Evolutionary conservation across 2,329 filamentous ascomycete genomes (phyloP), one percentile per base, ranked within the genome.

Genomic region (Colletotrichum orchidophilum): DNA sequence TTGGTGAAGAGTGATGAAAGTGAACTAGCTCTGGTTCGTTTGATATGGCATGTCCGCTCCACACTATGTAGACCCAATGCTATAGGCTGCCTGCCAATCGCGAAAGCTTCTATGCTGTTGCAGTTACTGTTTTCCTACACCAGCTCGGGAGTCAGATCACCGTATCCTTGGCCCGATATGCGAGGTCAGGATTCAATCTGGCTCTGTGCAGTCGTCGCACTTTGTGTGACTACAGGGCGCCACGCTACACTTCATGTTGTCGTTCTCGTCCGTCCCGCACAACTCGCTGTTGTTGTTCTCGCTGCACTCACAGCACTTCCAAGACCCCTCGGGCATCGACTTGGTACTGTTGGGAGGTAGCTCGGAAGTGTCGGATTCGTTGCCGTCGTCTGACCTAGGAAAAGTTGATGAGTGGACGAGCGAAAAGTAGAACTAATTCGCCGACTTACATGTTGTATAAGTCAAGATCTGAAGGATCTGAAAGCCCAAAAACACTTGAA

Each of bases 281-380:
- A 69, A 27, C 15, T 46, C 65, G 33, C 35, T 54, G n/a, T 69
- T 68, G 24, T 69, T 68, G 3, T 24, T 57, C 58, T 59, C 33
- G 9, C 33, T 21, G 6, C 65, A 69, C 8, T 54, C 12, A n/a
- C 53, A 69, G 26, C 59, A 64, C 24, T 59, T 54, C 53, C 65
- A 69, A 9, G 65, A 69, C 5, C 53, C 69, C 3, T 59, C 42
- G 11, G 59, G 52, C 59, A 71, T 64, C 5, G 31, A 54, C 18
- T 35, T 11, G 3, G 11, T 39, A 12, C 6, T 21, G 15, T 52
- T 13, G 5, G 57, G 57, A 33, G 50, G 57, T 8, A 67, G 57
- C 5, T 27, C 21, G 7, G 35, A 21, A 31, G 55, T 11, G 12
- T 53, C 68, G 24, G 57, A 52, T 3, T 57, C 26, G 49, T 62